phyloP scores from a whole-genome alignment of 2,329 filamentous ascomycete species.

The Fusarium concolor region DNA sequence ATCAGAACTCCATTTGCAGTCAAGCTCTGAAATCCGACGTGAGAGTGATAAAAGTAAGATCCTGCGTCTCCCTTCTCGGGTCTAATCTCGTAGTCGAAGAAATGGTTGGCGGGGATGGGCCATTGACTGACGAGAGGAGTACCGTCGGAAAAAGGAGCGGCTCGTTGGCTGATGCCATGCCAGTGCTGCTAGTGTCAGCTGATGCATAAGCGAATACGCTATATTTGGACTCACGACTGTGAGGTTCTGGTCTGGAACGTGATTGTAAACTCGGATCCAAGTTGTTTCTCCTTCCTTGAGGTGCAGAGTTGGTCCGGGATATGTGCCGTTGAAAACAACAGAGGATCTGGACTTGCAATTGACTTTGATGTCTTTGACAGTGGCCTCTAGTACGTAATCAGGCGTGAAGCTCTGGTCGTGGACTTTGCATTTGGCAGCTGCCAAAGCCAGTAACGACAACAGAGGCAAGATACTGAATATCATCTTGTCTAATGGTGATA shows the following conservation, averaged over 20 bases:
- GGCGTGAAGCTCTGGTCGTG: constrained; percentile 24
- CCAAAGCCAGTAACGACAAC: constrained; percentile 18
- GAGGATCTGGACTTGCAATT: constrained; percentile 21
- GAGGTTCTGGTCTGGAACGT: constrained; percentile 12
- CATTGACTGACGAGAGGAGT: constrained; percentile 71
- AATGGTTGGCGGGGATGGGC: constrained; percentile 71
- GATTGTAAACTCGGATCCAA: constrained; percentile 35
- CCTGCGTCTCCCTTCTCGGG: constrained; percentile 65
- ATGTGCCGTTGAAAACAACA: constrained; percentile 19
- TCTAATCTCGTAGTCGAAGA: constrained; percentile 75
- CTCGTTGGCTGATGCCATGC: constrained; percentile 71
- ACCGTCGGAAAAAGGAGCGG: constrained; percentile 73
- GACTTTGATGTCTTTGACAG: constrained; percentile 14
- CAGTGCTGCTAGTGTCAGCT: constrained; percentile 64
- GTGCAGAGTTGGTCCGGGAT: constrained; percentile 12
- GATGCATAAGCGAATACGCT: fast-evolving
- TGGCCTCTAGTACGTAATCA: constrained; percentile 30
- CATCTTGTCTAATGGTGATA: not conserved
- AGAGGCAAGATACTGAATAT: not conserved
- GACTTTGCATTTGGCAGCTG: not conserved
- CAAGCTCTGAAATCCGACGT: constrained; percentile 71
- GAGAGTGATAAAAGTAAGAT: constrained; percentile 77
- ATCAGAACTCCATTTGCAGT: constrained; percentile 69
- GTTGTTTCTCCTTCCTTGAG: constrained; percentile 28
- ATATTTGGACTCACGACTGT: constrained; percentile 20